phyloP scores from a whole-genome alignment of 1,139 yeast genomes.

The Taiozyma sp. region DNA sequence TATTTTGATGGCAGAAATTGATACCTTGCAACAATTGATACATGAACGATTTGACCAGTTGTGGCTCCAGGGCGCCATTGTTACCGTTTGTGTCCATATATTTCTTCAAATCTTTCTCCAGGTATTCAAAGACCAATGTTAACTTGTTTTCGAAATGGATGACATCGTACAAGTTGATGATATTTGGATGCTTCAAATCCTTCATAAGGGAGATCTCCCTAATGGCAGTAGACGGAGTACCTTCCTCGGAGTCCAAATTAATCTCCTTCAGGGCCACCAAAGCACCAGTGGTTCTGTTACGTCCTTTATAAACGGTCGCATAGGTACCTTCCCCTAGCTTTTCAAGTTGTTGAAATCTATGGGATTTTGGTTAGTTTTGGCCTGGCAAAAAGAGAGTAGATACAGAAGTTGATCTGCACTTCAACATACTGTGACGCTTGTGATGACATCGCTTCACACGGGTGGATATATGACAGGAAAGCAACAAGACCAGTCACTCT shows the following conservation, averaged over 20 bases:
- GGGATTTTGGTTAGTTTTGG: neutral
- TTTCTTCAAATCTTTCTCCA: slow-evolving; percentile 91
- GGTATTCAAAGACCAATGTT: slow-evolving; percentile 86
- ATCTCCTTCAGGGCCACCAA: slow-evolving; percentile 94
- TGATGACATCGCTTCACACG: slow-evolving; percentile 6
- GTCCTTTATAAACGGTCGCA: slow-evolving; percentile 96
- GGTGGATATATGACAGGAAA: neutral
- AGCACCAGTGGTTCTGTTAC: slow-evolving; percentile 88
- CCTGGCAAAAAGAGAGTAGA: neutral
- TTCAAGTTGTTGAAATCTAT: slow-evolving; percentile 47
- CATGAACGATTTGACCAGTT: slow-evolving; percentile 84
- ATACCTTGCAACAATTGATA: slow-evolving; percentile 88
- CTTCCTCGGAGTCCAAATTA: slow-evolving; percentile 92
- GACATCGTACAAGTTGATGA: slow-evolving; percentile 89
- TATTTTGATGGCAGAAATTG: slow-evolving; percentile 90
- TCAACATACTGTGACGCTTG: slow-evolving; percentile 16
- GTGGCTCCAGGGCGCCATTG: slow-evolving; percentile 76
- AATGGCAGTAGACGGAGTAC: slow-evolving; percentile 97
- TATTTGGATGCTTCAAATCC: slow-evolving; percentile 91
- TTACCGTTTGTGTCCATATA: slow-evolving; percentile 88
- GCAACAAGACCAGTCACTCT: too few relatives aligned
- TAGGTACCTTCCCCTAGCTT: slow-evolving; percentile 97
- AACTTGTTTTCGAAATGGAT: slow-evolving; percentile 95
- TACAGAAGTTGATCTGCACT: neutral
- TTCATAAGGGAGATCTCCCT: slow-evolving; percentile 96